Percentiles rank a stretch among this genome's conserved stretches.
These are phyloP conservation scores for Blastocystis sp. DNA, from an alignment of 352 stramenopile species.

Conservation along the genomic window DNA sequence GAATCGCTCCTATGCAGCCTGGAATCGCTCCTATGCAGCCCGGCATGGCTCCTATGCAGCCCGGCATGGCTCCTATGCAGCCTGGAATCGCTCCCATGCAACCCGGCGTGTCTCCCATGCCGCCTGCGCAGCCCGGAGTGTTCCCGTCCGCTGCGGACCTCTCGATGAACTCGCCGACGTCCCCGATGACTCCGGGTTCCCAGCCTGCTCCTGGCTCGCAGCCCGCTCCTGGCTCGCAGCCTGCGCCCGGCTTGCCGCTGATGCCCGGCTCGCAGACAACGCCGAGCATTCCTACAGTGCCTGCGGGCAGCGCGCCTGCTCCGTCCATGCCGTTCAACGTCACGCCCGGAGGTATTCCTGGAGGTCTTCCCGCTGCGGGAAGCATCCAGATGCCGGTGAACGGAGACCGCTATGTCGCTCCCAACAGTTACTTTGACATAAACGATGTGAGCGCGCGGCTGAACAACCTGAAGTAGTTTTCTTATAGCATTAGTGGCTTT, in stretches of 20 bases:
- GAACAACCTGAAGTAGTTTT: background rate
- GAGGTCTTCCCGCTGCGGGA: background rate
- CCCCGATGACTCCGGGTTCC: background rate
- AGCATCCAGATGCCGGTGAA: background rate
- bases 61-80: background rate
- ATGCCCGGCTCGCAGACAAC: background rate
- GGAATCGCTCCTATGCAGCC: no score
- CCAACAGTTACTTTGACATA: background rate
- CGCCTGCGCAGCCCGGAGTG: no score
- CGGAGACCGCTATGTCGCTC: background rate
- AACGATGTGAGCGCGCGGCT: background rate
- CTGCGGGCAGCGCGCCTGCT: background rate
- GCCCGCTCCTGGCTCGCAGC: background rate
- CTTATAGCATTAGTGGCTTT: background rate
- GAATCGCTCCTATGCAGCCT: no score
- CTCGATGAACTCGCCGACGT: no score
- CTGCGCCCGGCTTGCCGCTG: background rate
- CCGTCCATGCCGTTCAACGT: background rate
- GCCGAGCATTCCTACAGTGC: background rate
- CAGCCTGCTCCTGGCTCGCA: background rate
- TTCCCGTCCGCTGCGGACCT: background rate
- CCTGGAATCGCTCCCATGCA: background rate
- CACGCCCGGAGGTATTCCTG: background rate
- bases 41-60: no score
- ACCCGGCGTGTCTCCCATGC: no score